Evolutionary conservation across 1,139 yeast species (phyloP), one percentile per base, ranked within the genome.

Genomic region (Scheffersomyces titani): DNA sequence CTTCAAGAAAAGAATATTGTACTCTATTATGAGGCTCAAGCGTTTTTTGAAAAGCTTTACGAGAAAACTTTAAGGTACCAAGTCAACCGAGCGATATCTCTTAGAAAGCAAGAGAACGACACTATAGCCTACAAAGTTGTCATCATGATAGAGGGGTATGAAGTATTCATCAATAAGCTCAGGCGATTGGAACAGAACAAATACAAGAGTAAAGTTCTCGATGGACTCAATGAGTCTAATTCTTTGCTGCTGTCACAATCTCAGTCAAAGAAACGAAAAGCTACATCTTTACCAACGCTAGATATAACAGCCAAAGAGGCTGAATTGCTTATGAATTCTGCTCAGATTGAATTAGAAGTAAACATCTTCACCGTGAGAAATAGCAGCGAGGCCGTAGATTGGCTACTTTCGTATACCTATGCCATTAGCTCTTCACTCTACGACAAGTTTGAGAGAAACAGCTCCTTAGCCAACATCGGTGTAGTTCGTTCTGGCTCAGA

Each of bases 401-500:
- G 90, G 86, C 65, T 87, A 21, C 77, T 75, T 49, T 80, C 87
- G 16, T 80, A 87, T 60, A 76, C 89, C 0, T 82, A 85, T 62
- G 78, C 91, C 0, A 77, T 88, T 9, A 81, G 87, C 0, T 69
- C 74, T 30, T 74, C 84, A 6, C 65, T 85, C 44, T 83, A 84
- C 67, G 91, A 87, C 66, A 83, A 85, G 49, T 73, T 73, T 51
- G 82, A 84, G 60, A 71, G 90, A 60, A 82, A 85, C 65, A 75
- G 77, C 56, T 79, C 80, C 30, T 75, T 84, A 57, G 80, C 89
- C 1, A 85, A 83, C 61, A 69, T 88, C 11, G 84, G 86, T 0
- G 73, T 74, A 5, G 83, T 86, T 13, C 81, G 76, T 65, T 84
- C 89, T 5, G 90, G 90, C 0, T 69, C 73, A 5, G 82, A 80